Evolutionary conservation across 208 protist genomes (phyloP), one percentile per base, ranked within the genome.

Genomic region (Phytomonas serpens): DNA sequence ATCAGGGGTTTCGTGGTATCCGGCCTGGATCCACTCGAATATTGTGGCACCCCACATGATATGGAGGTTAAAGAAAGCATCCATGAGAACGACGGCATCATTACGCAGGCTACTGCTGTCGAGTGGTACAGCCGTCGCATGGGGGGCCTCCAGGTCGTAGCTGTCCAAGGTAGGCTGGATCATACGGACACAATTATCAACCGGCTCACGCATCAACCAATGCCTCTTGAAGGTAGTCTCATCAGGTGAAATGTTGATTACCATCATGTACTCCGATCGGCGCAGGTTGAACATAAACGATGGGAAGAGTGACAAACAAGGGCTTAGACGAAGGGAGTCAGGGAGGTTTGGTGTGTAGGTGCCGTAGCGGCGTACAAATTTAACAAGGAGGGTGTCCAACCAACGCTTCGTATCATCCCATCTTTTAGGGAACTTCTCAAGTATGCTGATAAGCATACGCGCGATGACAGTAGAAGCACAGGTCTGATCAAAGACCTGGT

Each of bases 231-330:
- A 99, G 23, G 96, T 88, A 13, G 98, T 99, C 80, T 99, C 98
- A 75, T 99, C 99, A 27, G 98, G 98, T 1, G 90, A 97, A 70
- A 93, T 95, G 84, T 99, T 99, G 67, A 99, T 97, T 38, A 98
- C 93, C 84, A 95, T 93, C 33, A 99, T 92, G 79, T 99, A 99
- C 85, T 96, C 90, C 30, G 92, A 98, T 33, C 98, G 93, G 61
- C 99, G 94, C 34, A 99, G 83, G 83, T 99, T 98, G 89, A 99
- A 99, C 84, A 99, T 95, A 81, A 99, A 99, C 69, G 98, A 98
- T 7, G 99, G 99, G 78, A 99, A 99, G 19, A 99, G 82, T 1
- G 93, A 80, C 67, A 99, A 93, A 72, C 92, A 88, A 11, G 81
- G 73, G n/a, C 82, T 73, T 19, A 99, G 88, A 11, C 80, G 84